Evolutionary conservation across 192 early-diverging fungal genomes (phyloP).

Genomic region (Jimgerdemannia lactiflua): DNA sequence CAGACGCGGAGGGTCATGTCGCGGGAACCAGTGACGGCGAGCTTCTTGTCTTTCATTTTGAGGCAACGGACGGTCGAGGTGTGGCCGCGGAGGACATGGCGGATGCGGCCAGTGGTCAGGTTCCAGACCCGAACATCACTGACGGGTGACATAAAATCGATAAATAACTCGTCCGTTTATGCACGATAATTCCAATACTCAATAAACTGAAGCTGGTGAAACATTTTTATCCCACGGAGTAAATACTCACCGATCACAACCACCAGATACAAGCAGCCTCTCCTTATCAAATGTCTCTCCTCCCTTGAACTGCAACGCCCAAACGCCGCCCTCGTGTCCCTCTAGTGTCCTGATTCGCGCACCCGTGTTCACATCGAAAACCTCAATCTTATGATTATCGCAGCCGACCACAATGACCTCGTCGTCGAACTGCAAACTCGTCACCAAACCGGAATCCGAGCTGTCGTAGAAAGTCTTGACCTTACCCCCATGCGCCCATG

Average conservation of each 20-base stretch:
- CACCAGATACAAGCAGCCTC: constrained; percentile 87
- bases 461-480: constrained; percentile 51
- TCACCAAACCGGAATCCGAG: constrained; percentile 69
- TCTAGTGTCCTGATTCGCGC: constrained; percentile 64
- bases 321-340: constrained; percentile 94
- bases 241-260: constrained; percentile 82
- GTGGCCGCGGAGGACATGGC: constrained; percentile 92
- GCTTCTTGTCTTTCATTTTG: constrained; percentile 66
- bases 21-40: constrained; percentile 89
- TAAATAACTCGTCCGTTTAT: background rate
- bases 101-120: constrained; percentile 78
- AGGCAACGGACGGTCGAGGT: constrained; percentile 97
- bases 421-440: constrained; percentile 93
- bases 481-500: constrained; percentile 49
- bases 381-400: constrained; percentile 90
- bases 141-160: background rate
- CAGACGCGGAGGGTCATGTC: constrained; percentile 94
- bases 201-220: background rate
- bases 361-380: constrained; percentile 85
- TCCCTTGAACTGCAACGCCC: constrained; percentile 80
- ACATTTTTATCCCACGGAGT: constrained; percentile 9
- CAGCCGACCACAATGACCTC: constrained; percentile 92
- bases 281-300: constrained; percentile 35
- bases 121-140: constrained; percentile 95
- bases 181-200: background rate